These are phyloP conservation scores for Gnomoniopsis smithogilvyi DNA, from an alignment of 2,329 filamentous ascomycete species.

Conservation along the genomic window DNA sequence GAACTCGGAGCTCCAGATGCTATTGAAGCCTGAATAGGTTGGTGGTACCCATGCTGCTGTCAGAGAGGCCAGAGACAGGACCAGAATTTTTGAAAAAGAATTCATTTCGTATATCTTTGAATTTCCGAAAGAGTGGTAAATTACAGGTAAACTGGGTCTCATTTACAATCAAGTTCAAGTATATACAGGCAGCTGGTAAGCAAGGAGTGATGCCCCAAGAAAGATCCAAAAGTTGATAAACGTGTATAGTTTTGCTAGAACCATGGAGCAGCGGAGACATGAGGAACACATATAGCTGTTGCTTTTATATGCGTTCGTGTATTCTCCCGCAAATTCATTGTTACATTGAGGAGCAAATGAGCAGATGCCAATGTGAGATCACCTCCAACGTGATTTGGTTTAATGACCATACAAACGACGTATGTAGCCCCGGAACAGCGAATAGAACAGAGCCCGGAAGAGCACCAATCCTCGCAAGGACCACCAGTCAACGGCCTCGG, in stretches of 20 bases:
- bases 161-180: background rate
- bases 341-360: too few relatives aligned
- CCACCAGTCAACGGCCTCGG: background rate
- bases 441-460: background rate
- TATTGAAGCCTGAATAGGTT: conserved; percentile 35
- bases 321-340: too few relatives aligned
- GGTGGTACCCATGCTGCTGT: conserved; percentile 36
- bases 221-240: background rate
- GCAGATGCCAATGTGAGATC: too few relatives aligned
- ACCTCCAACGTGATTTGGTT: too few relatives aligned
- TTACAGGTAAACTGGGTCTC: background rate
- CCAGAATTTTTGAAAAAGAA: background rate
- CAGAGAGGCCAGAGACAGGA: conserved; percentile 22
- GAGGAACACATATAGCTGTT: too few relatives aligned
- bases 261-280: background rate
- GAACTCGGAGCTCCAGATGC: conserved; percentile 46
- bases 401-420: too few relatives aligned
- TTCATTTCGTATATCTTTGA: background rate
- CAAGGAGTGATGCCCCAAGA: background rate
- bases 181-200: background rate
- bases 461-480: background rate
- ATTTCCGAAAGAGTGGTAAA: background rate
- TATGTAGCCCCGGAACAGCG: too few relatives aligned
- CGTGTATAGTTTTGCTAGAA: background rate
- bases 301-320: too few relatives aligned